phyloP scores from a whole-genome alignment of 768 basidiomycete genomes.

The Collybiopsis confluens region DNA sequence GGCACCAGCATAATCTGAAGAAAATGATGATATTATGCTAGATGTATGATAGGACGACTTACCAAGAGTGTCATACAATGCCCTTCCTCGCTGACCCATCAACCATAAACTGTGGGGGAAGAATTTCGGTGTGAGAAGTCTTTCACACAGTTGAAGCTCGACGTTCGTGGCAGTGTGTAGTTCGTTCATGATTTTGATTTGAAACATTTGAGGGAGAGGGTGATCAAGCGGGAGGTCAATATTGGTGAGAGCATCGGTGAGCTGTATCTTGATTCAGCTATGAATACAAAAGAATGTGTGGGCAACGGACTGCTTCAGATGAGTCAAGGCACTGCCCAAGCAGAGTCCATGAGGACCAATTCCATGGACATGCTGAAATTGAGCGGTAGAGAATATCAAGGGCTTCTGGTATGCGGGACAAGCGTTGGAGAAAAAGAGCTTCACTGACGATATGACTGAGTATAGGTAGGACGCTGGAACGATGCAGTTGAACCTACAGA shows the following conservation, averaged over 20 bases:
- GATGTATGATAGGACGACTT: slow-evolving; percentile 18
- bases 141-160: slow-evolving; percentile 57
- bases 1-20: slow-evolving; percentile 26
- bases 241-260: slow-evolving; percentile 39
- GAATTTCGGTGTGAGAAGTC: slow-evolving; percentile 45
- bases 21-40: not conserved
- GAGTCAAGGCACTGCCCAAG: slow-evolving; percentile 47
- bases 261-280: slow-evolving; percentile 19
- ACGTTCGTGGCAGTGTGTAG: slow-evolving; percentile 61
- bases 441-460: too few species aligned
- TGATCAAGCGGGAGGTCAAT: slow-evolving; percentile 48
- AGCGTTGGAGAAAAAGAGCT: slow-evolving; percentile 56
- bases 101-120: slow-evolving; percentile 67
- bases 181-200: slow-evolving; percentile 65
- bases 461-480: too few species aligned
- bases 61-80: slow-evolving; percentile 47
- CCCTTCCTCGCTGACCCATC: slow-evolving; percentile 59
- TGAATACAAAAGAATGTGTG: not conserved
- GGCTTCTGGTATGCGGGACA: slow-evolving; percentile 57
- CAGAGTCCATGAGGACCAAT: slow-evolving; percentile 70
- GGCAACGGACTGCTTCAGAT: not conserved
- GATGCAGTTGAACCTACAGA: too few species aligned
- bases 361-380: slow-evolving; percentile 57
- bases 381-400: slow-evolving; percentile 57
- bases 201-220: slow-evolving; percentile 60